Evolutionary conservation across 2,329 filamentous ascomycete genomes (phyloP), one percentile per base, ranked within the genome.

Genomic region (Talaromyces islandicus): DNA sequence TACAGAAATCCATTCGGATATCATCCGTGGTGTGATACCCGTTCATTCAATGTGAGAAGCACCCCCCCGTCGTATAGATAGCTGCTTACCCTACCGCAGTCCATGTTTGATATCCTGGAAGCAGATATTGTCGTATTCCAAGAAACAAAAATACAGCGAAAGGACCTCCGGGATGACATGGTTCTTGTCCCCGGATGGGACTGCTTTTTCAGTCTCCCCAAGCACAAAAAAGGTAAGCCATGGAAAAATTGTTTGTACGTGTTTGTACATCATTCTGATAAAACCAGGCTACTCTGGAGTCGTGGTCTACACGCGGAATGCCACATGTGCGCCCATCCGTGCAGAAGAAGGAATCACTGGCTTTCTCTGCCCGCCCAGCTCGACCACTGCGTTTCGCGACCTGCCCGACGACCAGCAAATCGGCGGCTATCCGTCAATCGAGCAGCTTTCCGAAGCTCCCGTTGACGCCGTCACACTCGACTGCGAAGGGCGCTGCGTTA

Each of bases 341-440:
- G 93, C 92, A 3, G 94, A 99, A 76, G 93, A 97, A 78, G 94
- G 94, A n/a, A 81, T 99, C 58, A 88, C 91, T 0, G 94, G 94
- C 17, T 79, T 91, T 5, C 83, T 97, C 14, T 87, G 84, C 51
- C 85, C 88, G 6, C 90, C 91, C 0, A 89, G 85, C 66, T 89
- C 88, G 0, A 81, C 84, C 1, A 86, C 80, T 3, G 82, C 82
- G 38, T 97, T 91, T 71, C 83, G 88, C 64, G 87, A 94, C 60
- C 83, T 96, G 5, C 88, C 91, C 1, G 74, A 81, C 24, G 82
- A 87, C 19, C 82, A 91, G 64, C 88, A 88, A 67, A 96, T 99
- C 61, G 94, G 94, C 4, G 94, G 94, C 4, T 97, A 97, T 73
- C 92, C 91, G 0, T 85, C 80, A 1, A 74, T 81, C 0, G 79